Base-by-base conservation (phyloP, 2,329 filamentous ascomycete genomes). In the Cryphonectria parasitica region DNA sequence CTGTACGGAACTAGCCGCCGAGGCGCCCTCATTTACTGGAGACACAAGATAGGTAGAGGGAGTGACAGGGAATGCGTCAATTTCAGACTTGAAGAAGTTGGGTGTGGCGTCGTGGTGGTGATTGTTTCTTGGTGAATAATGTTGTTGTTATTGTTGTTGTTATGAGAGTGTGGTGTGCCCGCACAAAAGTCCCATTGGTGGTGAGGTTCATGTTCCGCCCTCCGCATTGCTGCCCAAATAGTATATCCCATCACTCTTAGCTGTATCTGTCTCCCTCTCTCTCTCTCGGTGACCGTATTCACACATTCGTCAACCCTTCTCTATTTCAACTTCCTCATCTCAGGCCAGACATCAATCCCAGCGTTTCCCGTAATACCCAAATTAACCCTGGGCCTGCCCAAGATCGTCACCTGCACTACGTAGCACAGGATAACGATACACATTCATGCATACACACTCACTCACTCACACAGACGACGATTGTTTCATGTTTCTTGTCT, bases 161-260 rank as follows among this genome's bases (percentile, higher is more conserved):
- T 11, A 10, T 39, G 36, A 11, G 36, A 11, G 22, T 22, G 34
- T 45, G 39, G 45, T 11, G 45, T 22, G 22, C 45, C 6, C 36
- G 17, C 25, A 45, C 39, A 17, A 25, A 1, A 64, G 36, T 45
- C 39, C 36, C 43, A n/a, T 39, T 19, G 19, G 5, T 43, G 61
- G 8, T 43, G 39, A 45, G 45, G 22, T 49, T n/a, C 43, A n/a
- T 49, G 22, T 22, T 49, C 45, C 45, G 10, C 43, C 45, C 41
- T 52, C 43, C 11, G 31, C n/a, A 52, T 52, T 64, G 31, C 52
- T 64, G 45, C 52, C 15, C 54, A 61, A 60, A 49, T 61, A 25
- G 28, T 67, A 61, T 67, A 49, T 61, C 65, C 65, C 54, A 61
- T 43, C 65, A 13, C 28, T 45, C 31, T 8, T 7, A 45, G 41